phyloP scores from a whole-genome alignment of 2,329 filamentous ascomycete species.

The Colletotrichum scovillei region DNA sequence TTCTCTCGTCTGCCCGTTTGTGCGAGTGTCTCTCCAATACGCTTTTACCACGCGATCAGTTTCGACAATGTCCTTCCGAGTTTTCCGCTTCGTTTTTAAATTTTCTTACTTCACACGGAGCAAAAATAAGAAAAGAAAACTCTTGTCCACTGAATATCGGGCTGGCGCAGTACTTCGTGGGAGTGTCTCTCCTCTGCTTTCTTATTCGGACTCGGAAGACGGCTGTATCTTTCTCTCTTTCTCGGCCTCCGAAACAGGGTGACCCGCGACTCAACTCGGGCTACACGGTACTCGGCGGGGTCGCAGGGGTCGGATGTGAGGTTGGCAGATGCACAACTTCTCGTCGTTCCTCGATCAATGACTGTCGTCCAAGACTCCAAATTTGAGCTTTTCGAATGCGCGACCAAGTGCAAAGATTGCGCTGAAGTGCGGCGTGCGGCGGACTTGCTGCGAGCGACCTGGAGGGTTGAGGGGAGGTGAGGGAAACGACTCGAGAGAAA shows the following conservation, averaged over 20 bases:
- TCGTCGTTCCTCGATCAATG: conserved; percentile 27
- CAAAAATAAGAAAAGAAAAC: not conserved
- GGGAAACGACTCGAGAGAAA: conserved; percentile 8
- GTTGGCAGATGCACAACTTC: conserved; percentile 10
- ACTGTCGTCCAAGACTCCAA: conserved; percentile 29
- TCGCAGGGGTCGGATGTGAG: conserved; percentile 4
- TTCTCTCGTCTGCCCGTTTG: not conserved
- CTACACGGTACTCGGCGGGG: conserved; percentile 22
- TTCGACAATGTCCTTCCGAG: not conserved
- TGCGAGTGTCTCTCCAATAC: not conserved
- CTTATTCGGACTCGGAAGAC: conserved; percentile 30
- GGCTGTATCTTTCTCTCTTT: conserved; percentile 16
- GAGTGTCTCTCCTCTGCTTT: conserved; percentile 29
- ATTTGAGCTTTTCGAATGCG: conserved; percentile 19
- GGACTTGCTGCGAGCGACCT: conserved; percentile 20
- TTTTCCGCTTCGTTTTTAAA: not conserved
- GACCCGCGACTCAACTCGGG: conserved; percentile 29
- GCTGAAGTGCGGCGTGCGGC: conserved; percentile 29
- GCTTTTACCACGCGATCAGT: not conserved
- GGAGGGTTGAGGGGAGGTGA: conserved; percentile 28
- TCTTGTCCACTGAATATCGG: not conserved
- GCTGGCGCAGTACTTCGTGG: conserved; percentile 9
- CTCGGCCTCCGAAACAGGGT: conserved; percentile 30
- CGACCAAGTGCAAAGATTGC: conserved; percentile 29
- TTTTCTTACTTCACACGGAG: not conserved